Base-by-base conservation (phyloP, 164 flowering plant species). In the Chimonanthus praecox region DNA sequence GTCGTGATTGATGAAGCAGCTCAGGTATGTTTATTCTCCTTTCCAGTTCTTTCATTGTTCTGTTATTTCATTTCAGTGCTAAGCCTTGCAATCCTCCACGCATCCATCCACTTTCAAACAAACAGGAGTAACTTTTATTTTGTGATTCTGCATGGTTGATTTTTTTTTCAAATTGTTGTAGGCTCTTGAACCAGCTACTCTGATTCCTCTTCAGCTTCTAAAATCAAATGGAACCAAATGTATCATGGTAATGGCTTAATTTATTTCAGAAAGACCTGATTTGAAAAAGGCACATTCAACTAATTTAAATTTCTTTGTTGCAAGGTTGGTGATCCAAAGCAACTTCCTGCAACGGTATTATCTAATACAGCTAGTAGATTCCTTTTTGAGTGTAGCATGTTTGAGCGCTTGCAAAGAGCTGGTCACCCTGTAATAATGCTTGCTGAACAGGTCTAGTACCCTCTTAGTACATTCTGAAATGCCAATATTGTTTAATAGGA, bases 311-410 rank as follows among this genome's bases (percentile, higher is more conserved):
- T 80, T 49, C 76, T 4, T 74, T 80, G 68, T 71, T 82, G 68
- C 33, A 80, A 94, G 99, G 99, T 96, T 80, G 98, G 99, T 18
- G 98, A 94, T 84, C 99, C 99, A 49, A 94, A 96, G 86, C 99
- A 96, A 84, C 98, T 96, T 84, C 99, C 99, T 74, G 99, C 98
- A n/a, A 94, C 98, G 15, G 99, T 96, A 67, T 84, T 96, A 47
- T 94, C 98, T 48, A 92, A 83, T 80, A 82, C 87, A 75, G 99
- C 97, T 43, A 91, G 97, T 80, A 92, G 91, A 79, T 96, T 84
- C 80, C 75, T 80, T 33, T 96, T 84, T 72, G 89, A 91, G 75
- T 94, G 98, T 83, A 96, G 99, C 87, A 90, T 96, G 97, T 94
- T 96, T 86, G 99, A 96, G 76, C 96, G 99, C 58, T 75, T 96